phyloP scores from a whole-genome alignment of 2,329 filamentous ascomycete genomes.

The Pseudocercospora crystallina region DNA sequence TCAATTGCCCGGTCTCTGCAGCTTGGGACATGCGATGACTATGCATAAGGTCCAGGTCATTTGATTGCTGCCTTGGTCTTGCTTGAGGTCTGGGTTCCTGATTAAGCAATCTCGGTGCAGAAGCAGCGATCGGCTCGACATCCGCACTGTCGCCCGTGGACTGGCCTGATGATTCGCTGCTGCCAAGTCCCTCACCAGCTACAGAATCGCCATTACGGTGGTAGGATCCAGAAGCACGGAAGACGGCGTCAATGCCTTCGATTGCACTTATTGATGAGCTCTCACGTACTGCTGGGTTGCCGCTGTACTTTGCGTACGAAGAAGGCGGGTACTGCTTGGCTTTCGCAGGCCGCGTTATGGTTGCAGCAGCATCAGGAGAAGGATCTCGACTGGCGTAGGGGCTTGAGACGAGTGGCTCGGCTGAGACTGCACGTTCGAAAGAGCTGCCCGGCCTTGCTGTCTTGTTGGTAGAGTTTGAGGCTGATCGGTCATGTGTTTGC shows the following conservation, averaged over 20 bases:
- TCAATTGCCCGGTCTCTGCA: constrained; percentile 51
- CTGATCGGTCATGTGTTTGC: constrained; percentile 4
- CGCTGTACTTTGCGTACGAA: constrained; percentile 39
- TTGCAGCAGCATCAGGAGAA: constrained; percentile 12
- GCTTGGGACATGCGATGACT: constrained; percentile 51
- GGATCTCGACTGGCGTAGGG: constrained; percentile 19
- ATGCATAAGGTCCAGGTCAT: constrained; percentile 41
- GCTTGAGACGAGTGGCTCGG: constrained; percentile 34
- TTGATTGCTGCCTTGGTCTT: constrained; percentile 23
- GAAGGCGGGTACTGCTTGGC: constrained; percentile 35
- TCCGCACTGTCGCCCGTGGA: constrained; percentile 25
- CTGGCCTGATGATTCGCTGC: constrained; percentile 25
- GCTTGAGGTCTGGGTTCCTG: neutral
- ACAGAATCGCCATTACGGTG: neutral
- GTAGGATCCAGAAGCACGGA: constrained; percentile 28
- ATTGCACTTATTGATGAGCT: constrained; percentile 36
- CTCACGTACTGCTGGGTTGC: constrained; percentile 37
- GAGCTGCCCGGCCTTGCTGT: constrained; percentile 36
- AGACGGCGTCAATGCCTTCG: constrained; percentile 28
- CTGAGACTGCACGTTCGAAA: constrained; percentile 39
- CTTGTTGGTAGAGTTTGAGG: constrained; percentile 12
- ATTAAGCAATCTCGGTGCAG: constrained; percentile 28
- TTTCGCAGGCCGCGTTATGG: constrained; percentile 18
- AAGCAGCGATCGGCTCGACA: constrained; percentile 25
- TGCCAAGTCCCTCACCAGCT: constrained; percentile 16